Evolutionary conservation across 805 yeast genomes (phyloP).

Genomic region (Isabelozyma heimii): DNA sequence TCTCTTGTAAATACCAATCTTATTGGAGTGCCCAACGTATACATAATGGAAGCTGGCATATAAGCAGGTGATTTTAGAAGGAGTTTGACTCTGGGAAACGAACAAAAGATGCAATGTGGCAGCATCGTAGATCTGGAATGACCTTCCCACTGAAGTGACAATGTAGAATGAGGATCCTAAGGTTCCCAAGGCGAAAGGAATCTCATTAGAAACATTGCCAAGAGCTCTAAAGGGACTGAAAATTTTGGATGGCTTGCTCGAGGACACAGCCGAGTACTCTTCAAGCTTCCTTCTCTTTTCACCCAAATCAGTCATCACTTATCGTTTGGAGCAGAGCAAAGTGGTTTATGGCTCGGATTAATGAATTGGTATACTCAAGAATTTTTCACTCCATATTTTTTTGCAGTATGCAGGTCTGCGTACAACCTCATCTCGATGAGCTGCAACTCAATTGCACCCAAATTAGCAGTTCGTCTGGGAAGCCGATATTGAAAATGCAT

Average conservation of each 20-base stretch:
- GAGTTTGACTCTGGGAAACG: conserved; percentile 78
- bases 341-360: background rate
- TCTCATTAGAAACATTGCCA: conserved; percentile 85
- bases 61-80: conserved; percentile 64
- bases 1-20: conserved; percentile 76
- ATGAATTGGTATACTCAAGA: background rate
- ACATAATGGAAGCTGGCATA: conserved; percentile 83
- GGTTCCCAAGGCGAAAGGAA: conserved; percentile 85
- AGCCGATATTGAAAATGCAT: too few relatives aligned
- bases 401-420: background rate
- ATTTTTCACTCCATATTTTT: background rate
- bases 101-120: conserved; percentile 80
- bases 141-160: conserved; percentile 84
- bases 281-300: conserved; percentile 35
- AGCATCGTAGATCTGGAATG: conserved; percentile 92
- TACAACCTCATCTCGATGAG: background rate
- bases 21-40: conserved; percentile 69
- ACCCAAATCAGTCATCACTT: conserved; percentile 18
- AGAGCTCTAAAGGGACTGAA: conserved; percentile 83
- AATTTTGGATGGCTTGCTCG: conserved; percentile 36
- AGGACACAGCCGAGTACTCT: conserved; percentile 1
- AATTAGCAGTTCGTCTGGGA: background rate
- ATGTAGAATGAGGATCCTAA: conserved; percentile 85
- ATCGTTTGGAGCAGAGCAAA: background rate
- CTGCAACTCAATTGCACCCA: background rate